Evolutionary conservation across 192 early-diverging fungal species (phyloP).

Genomic region (Backusella psychrophila): DNA sequence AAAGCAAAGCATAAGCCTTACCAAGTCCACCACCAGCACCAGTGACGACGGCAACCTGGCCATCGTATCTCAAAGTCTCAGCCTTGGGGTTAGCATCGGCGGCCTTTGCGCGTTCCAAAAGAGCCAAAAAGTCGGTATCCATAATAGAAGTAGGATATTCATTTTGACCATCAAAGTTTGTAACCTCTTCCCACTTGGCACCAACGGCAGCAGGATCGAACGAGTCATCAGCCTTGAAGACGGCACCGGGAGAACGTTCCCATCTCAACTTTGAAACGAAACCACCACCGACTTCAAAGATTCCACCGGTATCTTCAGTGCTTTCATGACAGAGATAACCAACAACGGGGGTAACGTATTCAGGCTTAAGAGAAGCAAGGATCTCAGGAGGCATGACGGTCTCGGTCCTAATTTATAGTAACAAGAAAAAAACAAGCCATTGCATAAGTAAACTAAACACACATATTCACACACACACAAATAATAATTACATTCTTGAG

Average conservation of each 20-base stretch:
- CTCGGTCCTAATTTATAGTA: constrained; percentile 58
- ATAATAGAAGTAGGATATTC: constrained; percentile 72
- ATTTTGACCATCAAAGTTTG: constrained; percentile 55
- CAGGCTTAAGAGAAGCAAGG: constrained; percentile 93
- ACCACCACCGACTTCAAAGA: constrained; percentile 97
- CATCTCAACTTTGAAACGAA: constrained; percentile 92
- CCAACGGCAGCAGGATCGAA: constrained; percentile 85
- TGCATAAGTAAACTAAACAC: background rate
- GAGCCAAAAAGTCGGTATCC: constrained; percentile 81
- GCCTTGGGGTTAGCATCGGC: constrained; percentile 61
- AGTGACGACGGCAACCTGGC: constrained; percentile 83
- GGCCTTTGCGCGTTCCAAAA: constrained; percentile 72
- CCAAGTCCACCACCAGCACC: constrained; percentile 95
- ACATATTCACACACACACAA: constrained; percentile 17
- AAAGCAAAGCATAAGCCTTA: constrained; percentile 80
- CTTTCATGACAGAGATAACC: constrained; percentile 90
- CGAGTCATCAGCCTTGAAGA: constrained; percentile 86
- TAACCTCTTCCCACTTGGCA: constrained; percentile 75
- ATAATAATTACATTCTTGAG: constrained; percentile 73
- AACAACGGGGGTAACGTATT: constrained; percentile 94
- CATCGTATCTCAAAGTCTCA: constrained; percentile 64
- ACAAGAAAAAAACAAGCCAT: background rate
- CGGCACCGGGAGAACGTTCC: constrained; percentile 83
- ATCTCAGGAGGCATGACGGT: constrained; percentile 95
- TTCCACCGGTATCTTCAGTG: constrained; percentile 75